phyloP scores from a whole-genome alignment of 2,329 filamentous ascomycete genomes.

The Byssothecium circinans region DNA sequence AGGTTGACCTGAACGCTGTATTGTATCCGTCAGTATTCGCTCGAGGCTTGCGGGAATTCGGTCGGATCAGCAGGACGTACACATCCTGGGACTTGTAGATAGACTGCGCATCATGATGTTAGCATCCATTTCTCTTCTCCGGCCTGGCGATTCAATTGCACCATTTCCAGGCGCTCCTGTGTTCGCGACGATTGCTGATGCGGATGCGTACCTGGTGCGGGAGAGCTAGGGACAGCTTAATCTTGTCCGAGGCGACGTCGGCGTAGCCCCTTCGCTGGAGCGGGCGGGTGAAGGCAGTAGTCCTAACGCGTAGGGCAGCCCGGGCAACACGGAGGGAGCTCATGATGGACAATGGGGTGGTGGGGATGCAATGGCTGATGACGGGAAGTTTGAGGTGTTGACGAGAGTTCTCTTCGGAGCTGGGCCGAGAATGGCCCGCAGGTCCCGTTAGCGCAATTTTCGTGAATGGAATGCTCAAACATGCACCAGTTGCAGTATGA shows the following conservation, averaged over 20 bases:
- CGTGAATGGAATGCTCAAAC: too few species aligned
- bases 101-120: slow-evolving; percentile 50
- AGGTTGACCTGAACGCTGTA: slow-evolving; percentile 95
- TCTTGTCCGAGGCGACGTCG: slow-evolving; percentile 61
- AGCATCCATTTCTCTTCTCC: slow-evolving; percentile 17
- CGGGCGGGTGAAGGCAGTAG: slow-evolving; percentile 73
- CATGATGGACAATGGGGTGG: slow-evolving; percentile 61
- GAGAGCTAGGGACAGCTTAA: slow-evolving; percentile 96
- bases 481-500: too few species aligned
- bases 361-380: slow-evolving; percentile 43
- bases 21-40: slow-evolving; percentile 33
- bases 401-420: slow-evolving; percentile 2
- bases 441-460: not conserved
- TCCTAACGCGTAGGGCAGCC: slow-evolving; percentile 78
- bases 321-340: slow-evolving; percentile 93
- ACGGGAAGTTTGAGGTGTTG: slow-evolving; percentile 27
- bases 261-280: slow-evolving; percentile 87
- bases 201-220: slow-evolving; percentile 86
- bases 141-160: slow-evolving; percentile 1
- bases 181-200: slow-evolving; percentile 10
- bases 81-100: slow-evolving; percentile 73
- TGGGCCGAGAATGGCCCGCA: not conserved
- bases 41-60: slow-evolving; percentile 22
- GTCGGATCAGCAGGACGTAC: slow-evolving; percentile 55
- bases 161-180: not conserved